A percentile compares a stretch with the other conserved stretches of the same genome.
phyloP scores from a whole-genome alignment of 768 basidiomycete genomes.

The Tulasnella sp. region DNA sequence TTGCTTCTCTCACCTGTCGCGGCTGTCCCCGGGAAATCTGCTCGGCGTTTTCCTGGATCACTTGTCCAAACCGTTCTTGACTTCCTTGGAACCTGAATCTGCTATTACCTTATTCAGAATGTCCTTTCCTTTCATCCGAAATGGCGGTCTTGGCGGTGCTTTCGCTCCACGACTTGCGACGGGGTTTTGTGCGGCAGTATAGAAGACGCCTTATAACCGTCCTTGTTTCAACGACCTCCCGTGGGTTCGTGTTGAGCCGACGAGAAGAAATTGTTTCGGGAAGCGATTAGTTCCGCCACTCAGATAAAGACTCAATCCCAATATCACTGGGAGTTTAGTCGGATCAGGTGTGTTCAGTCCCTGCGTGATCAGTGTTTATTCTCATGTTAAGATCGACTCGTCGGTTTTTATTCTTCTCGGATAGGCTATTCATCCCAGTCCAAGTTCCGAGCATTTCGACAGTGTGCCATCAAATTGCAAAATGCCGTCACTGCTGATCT shows the following conservation, averaged over 20 bases:
- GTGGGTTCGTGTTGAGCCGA: not conserved
- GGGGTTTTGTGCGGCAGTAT: not conserved
- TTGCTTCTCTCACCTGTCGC: not conserved
- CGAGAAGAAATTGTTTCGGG: not conserved
- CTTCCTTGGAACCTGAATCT: conserved; percentile 61
- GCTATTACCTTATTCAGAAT: conserved; percentile 54
- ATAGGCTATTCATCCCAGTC: too few relatives aligned
- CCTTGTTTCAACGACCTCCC: not conserved
- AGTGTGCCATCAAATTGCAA: too few relatives aligned
- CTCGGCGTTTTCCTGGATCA: conserved; percentile 50
- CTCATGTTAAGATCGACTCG: too few relatives aligned
- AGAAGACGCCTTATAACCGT: too few relatives aligned
- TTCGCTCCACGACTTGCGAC: not conserved
- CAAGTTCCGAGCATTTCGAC: too few relatives aligned
- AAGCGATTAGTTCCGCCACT: not conserved
- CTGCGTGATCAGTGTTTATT: too few relatives aligned
- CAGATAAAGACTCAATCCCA: too few relatives aligned
- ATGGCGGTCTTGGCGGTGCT: not conserved
- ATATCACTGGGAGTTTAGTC: too few relatives aligned
- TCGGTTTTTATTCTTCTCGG: too few relatives aligned
- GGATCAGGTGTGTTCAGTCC: too few relatives aligned
- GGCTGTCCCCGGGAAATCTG: too few relatives aligned
- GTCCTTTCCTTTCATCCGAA: conserved; percentile 37
- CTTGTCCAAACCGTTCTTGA: conserved; percentile 61
- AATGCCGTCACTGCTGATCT: too few relatives aligned